A percentile compares a stretch with the other conserved stretches of the same genome.
Conservation (phyloP, 371 early-diverging fungal genomes). For the Pancytospora philotis region DNA sequence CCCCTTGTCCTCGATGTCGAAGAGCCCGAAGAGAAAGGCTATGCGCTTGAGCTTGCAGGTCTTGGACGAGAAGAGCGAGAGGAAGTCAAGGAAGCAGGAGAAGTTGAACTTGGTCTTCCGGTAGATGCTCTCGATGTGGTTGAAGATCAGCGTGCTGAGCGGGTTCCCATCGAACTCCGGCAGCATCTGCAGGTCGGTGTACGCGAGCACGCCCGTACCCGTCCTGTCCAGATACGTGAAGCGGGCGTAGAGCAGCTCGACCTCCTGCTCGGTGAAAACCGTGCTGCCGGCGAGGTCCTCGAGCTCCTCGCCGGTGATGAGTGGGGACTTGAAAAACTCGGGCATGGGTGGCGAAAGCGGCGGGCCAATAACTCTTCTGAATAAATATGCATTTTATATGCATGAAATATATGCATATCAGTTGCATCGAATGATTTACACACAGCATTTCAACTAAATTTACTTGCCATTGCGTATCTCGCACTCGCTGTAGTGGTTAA, state of each 20-base stretch:
- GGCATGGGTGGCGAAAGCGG: too few relatives aligned
- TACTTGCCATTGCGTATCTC: not conserved
- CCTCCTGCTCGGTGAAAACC: conserved; percentile 39
- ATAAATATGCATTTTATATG: too few relatives aligned
- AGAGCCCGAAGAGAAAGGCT: conserved; percentile 47
- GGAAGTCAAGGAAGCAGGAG: conserved; percentile 47
- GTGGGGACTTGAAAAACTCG: too few relatives aligned
- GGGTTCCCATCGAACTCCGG: conserved; percentile 56
- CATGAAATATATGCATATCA: too few relatives aligned
- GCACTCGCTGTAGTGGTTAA: conserved; percentile 7
- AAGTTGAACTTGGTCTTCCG: conserved; percentile 52
- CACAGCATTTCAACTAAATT: too few relatives aligned
- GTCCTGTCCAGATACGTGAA: conserved; percentile 45
- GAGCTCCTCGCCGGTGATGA: conserved; percentile 53
- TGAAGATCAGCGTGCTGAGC: conserved; percentile 42
- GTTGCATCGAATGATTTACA: too few relatives aligned
- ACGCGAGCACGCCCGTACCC: conserved; percentile 42
- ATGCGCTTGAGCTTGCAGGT: conserved; percentile 32
- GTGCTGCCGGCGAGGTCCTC: conserved; percentile 39
- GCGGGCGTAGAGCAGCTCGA: conserved; percentile 48
- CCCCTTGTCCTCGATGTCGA: conserved; percentile 49
- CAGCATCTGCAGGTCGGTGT: conserved; percentile 46
- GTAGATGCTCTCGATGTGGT: conserved; percentile 34
- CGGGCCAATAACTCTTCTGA: too few relatives aligned
- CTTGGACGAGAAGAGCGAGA: conserved; percentile 40